Evolutionary conservation across 2,329 filamentous ascomycete species (phyloP), one percentile per base, ranked within the genome.

Genomic region (Ceratocystis albifundus): DNA sequence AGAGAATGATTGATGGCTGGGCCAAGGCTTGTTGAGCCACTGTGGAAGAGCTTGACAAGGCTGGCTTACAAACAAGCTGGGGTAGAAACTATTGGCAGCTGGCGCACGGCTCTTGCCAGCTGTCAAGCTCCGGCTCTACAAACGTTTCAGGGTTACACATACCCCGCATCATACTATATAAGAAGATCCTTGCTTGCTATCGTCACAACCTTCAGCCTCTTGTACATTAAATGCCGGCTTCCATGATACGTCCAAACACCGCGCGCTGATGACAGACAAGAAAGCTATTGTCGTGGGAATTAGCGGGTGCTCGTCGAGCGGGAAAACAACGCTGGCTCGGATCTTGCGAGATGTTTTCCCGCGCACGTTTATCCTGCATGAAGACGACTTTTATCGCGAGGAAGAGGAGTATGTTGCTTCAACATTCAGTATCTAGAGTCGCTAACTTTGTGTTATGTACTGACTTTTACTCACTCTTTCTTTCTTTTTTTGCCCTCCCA

Each of bases 331-430:
- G 1, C 83, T 99, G 15, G 89, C 91, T 22, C 84, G 93, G 1
- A 81, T 96, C 12, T 80, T 99, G 20, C 86, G 90, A 67, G 85
- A 89, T 73, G 86, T 96, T 70, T 91, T 96, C 72, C 86, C 86
- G 7, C 79, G 81, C 70, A 81, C 85, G 17, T 93, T 91, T 72
- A 89, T 97, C 72, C 81, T 99, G 25, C 94, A 99, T 74, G 86
- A 96, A 74, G 94, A 99, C 77, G 94, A 99, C 76, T 99, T 97
- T 74, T 99, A 96, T 78, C 86, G 85, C 70, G 80, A 88, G 0
- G 93, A 97, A 73, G 77, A 82, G 36, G 82, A 90, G 82, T 89
- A 72, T 72, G 81, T 76, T 8, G 20, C 45, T 57, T 30, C 28
- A 32, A 32, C 3, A 36, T 17, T 25, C 7, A 6, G 20, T 59